Evolutionary conservation across 306 rosid genomes (phyloP).

Genomic region (Cicer judaicum): DNA sequence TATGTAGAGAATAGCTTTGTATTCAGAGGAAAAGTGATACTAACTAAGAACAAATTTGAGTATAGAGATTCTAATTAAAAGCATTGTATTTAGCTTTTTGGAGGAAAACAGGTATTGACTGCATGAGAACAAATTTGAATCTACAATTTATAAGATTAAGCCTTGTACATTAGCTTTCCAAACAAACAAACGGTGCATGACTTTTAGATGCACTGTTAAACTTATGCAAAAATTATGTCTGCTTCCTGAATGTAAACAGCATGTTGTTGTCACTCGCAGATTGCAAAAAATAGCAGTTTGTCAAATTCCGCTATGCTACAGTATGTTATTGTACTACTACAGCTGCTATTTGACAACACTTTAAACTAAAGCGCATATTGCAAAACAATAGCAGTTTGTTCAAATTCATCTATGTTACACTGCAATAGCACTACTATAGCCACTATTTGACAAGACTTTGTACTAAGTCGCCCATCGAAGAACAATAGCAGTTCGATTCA

Average conservation of each 20-base stretch:
- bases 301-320: background rate
- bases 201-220: background rate
- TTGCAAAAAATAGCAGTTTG: background rate
- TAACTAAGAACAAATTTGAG: background rate
- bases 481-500: background rate
- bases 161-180: background rate
- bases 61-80: background rate
- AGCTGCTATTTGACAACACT: background rate
- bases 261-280: background rate
- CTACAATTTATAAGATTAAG: background rate
- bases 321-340: background rate
- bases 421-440: background rate
- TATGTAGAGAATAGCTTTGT: background rate
- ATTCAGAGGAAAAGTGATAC: background rate
- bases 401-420: background rate
- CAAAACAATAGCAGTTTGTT: background rate
- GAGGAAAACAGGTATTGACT: background rate
- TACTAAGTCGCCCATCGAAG: background rate
- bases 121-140: background rate
- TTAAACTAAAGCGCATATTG: background rate
- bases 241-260: background rate
- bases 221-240: background rate
- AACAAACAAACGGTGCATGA: slow-evolving; percentile 18
- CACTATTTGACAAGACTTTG: background rate
- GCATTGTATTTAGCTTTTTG: background rate